Conservation (phyloP, 768 basidiomycete genomes). For the Mycena sanguinolenta region DNA sequence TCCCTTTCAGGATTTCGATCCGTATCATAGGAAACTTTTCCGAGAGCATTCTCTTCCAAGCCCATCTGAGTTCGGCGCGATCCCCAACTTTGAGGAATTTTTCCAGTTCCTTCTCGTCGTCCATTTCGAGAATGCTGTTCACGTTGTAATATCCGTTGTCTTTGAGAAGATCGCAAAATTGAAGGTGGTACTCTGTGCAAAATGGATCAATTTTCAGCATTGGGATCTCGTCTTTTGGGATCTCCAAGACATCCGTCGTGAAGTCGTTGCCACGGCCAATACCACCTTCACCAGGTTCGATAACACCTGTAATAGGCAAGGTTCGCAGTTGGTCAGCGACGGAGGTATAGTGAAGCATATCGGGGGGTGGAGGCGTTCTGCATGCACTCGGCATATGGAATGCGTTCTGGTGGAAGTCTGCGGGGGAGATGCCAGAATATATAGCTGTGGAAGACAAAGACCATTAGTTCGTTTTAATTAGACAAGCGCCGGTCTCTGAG, state of each 20-base stretch:
- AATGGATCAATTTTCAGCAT: background rate
- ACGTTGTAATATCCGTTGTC: background rate
- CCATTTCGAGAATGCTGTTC: background rate
- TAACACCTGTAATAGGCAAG: background rate
- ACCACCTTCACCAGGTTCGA: background rate
- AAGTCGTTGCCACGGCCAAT: background rate
- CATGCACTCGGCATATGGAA: background rate
- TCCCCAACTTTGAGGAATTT: background rate
- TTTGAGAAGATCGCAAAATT: background rate
- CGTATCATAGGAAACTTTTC: background rate
- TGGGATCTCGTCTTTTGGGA: background rate
- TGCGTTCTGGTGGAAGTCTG: background rate
- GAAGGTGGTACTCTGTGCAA: background rate
- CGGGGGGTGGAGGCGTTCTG: too few relatives aligned
- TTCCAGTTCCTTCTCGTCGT: background rate
- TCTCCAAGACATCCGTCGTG: background rate
- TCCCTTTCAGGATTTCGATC: background rate
- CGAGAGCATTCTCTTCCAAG: background rate
- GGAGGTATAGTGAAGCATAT: too few relatives aligned
- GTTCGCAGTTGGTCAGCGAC: too few relatives aligned
- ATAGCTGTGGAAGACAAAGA: background rate
- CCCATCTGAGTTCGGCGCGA: background rate
- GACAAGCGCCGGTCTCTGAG: too few relatives aligned
- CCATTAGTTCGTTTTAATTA: too few relatives aligned
- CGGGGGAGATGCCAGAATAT: background rate